phyloP scores from a whole-genome alignment of 805 yeast species.

The Yarrowia deformans region DNA sequence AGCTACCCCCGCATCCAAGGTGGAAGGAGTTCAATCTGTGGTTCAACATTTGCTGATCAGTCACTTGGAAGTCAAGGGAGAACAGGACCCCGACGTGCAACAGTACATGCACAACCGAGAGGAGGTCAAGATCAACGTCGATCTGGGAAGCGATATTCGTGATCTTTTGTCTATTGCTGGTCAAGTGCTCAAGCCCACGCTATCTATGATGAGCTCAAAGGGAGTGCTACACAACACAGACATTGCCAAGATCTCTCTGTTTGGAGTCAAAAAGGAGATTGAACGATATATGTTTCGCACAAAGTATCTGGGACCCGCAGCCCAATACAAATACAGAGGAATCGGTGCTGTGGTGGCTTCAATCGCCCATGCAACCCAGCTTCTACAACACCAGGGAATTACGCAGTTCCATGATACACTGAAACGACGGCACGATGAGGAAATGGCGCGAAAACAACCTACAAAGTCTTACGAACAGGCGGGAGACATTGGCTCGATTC shows the following conservation, averaged over 20 bases:
- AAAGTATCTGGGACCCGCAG: conserved; percentile 42
- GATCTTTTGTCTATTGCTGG: conserved; percentile 63
- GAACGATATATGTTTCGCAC: conserved; percentile 52
- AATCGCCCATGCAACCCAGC: conserved; percentile 63
- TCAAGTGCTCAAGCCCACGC: conserved; percentile 70
- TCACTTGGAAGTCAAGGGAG: conserved; percentile 83
- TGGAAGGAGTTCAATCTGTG: conserved; percentile 87
- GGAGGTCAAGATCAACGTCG: conserved; percentile 66
- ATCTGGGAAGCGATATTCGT: conserved; percentile 60
- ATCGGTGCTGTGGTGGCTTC: conserved; percentile 65
- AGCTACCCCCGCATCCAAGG: conserved; percentile 92
- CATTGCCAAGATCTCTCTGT: conserved; percentile 72
- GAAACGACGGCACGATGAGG: conserved; percentile 54
- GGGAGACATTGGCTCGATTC: conserved; percentile 47
- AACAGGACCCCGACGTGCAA: conserved; percentile 78
- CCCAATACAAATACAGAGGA: conserved; percentile 44
- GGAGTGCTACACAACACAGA: conserved; percentile 70
- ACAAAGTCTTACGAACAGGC: conserved; percentile 48
- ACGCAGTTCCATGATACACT: conserved; percentile 72
- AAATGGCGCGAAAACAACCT: conserved; percentile 40
- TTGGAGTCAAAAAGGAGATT: conserved; percentile 72
- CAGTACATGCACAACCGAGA: conserved; percentile 76
- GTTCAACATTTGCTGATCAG: conserved; percentile 77
- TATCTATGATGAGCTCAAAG: conserved; percentile 67
- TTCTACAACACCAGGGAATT: conserved; percentile 81